These are phyloP conservation scores for Hygrophorus russula DNA, from an alignment of 768 basidiomycete species.

Conservation along the genomic window DNA sequence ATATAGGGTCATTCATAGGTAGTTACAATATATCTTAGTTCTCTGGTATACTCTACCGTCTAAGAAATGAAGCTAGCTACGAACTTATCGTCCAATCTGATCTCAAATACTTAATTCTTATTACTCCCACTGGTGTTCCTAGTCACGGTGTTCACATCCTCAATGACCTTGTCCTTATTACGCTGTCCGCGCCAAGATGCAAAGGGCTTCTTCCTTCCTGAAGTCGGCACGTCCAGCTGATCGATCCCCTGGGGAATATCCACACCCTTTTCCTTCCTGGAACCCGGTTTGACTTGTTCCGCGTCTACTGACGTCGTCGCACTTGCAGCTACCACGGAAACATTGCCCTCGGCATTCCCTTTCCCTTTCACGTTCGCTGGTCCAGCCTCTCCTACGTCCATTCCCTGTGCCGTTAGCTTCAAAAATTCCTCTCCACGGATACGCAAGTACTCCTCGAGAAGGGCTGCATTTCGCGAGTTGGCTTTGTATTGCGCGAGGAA, in stretches of 20 bases:
- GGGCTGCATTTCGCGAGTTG: conserved; percentile 78
- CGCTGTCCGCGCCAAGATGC: too few relatives aligned
- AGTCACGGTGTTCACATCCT: too few relatives aligned
- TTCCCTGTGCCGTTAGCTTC: conserved; percentile 29
- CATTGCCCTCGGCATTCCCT: conserved; percentile 14
- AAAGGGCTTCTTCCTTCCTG: too few relatives aligned
- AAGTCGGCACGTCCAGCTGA: too few relatives aligned
- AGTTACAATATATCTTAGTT: too few relatives aligned
- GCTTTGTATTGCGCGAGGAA: conserved; percentile 71
- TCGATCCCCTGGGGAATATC: conserved; percentile 10
- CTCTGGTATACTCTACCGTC: too few relatives aligned
- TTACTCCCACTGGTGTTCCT: too few relatives aligned
- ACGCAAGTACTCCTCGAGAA: conserved; percentile 78
- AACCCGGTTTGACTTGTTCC: conserved; percentile 42
- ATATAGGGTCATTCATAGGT: too few relatives aligned
- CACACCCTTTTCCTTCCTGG: conserved; percentile 32
- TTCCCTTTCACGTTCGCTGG: conserved; percentile 12
- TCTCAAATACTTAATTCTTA: too few relatives aligned
- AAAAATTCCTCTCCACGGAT: conserved; percentile 68
- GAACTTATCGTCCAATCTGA: too few relatives aligned
- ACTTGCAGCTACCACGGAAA: conserved; percentile 8
- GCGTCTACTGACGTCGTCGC: conserved; percentile 22
- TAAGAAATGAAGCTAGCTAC: too few relatives aligned
- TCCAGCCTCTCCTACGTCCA: conserved; percentile 8
- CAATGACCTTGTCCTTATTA: too few relatives aligned